A percentile compares a stretch with the other conserved stretches of the same genome.
Evolutionary conservation across 2,329 filamentous ascomycete genomes (phyloP).

Genomic region (Fusarium sp.): DNA sequence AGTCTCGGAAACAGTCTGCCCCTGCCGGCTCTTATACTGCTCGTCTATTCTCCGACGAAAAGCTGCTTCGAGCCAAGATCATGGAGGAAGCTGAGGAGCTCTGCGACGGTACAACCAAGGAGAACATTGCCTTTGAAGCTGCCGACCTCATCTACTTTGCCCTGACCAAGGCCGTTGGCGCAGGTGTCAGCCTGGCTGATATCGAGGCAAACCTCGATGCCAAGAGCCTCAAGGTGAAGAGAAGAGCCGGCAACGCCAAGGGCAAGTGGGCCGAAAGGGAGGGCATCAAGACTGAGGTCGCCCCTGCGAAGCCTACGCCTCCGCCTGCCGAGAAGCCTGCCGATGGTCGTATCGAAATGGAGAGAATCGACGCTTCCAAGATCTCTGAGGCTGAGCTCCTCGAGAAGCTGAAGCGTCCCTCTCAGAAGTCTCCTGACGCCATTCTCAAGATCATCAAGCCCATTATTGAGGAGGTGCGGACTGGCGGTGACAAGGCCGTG

Average conservation of each 20-base stretch:
- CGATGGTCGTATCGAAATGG: constrained; percentile 77
- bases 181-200: constrained; percentile 85
- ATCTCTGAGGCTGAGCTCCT: constrained; percentile 71
- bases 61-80: constrained; percentile 91
- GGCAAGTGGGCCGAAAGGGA: constrained; percentile 88
- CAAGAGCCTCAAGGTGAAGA: constrained; percentile 94
- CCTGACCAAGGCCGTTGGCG: constrained; percentile 83
- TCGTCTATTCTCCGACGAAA: constrained; percentile 87
- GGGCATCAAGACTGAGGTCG: constrained; percentile 62
- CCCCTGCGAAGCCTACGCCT: constrained; percentile 47
- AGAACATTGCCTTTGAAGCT: constrained; percentile 91
- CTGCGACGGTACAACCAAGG: constrained; percentile 80
- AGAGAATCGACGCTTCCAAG: constrained; percentile 73
- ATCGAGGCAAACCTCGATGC: constrained; percentile 92
- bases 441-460: constrained; percentile 91
- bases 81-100: constrained; percentile 98
- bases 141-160: constrained; percentile 97
- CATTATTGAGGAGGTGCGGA: constrained; percentile 87
- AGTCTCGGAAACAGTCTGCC: constrained; percentile 80
- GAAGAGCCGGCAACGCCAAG: constrained; percentile 92
- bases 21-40: constrained; percentile 93
- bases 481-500: constrained; percentile 84
- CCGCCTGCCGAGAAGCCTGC: constrained; percentile 47
- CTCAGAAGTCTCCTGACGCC: constrained; percentile 91
- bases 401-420: constrained; percentile 82